Evolutionary conservation across 306 rosid species (phyloP).

Genomic region (Cucurbita ficifolia): DNA sequence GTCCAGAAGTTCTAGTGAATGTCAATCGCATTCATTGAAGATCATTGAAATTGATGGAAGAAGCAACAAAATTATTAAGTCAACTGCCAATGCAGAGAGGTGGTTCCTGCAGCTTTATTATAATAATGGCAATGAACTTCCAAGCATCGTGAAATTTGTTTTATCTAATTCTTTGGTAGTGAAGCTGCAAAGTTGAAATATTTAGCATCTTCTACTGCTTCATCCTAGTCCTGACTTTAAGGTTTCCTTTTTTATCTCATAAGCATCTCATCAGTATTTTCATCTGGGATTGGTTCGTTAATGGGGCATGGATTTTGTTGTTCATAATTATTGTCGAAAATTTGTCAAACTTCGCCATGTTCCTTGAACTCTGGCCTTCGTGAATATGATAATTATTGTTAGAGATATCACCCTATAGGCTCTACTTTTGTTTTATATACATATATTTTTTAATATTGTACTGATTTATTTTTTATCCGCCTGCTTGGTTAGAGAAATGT

Average conservation of each 20-base stretch:
- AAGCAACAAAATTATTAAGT: slow-evolving; percentile 18
- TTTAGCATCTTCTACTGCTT: background rate
- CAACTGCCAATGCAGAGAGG: slow-evolving; percentile 32
- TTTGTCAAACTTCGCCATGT: background rate
- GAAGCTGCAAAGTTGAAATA: background rate
- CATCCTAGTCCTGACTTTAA: background rate
- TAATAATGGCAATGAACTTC: slow-evolving; percentile 7
- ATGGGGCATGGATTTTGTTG: background rate
- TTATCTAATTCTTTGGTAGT: background rate
- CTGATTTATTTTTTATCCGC: background rate
- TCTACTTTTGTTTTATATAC: background rate
- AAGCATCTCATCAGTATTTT: background rate
- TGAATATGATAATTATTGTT: background rate
- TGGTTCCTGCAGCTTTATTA: slow-evolving; percentile 13
- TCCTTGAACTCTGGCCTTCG: background rate
- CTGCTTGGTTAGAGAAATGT: background rate
- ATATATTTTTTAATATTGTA: background rate
- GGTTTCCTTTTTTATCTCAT: background rate
- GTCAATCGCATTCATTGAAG: slow-evolving; percentile 20
- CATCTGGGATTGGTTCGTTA: background rate
- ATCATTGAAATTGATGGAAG: slow-evolving; percentile 12
- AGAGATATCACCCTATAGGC: background rate
- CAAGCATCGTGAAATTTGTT: background rate
- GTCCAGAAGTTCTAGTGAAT: slow-evolving; percentile 22
- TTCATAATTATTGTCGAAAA: background rate